A percentile compares a stretch with the other conserved stretches of the same genome.
These are phyloP conservation scores for Apiospora sp. DNA, from an alignment of 2,329 filamentous ascomycete species.

Conservation along the genomic window DNA sequence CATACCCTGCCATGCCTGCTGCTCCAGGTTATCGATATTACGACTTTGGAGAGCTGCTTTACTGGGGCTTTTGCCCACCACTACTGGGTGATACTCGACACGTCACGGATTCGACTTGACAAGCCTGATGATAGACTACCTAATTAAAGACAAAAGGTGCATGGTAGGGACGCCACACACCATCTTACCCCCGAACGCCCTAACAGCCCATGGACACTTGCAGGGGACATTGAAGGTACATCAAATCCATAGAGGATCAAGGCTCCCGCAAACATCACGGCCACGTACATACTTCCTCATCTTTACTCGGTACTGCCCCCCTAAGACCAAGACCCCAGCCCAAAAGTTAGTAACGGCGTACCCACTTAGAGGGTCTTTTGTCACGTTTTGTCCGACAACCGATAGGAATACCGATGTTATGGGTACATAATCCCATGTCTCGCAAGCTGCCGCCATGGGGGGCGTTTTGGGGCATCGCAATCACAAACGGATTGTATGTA, in stretches of 20 bases:
- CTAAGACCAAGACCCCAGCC: slow-evolving; percentile 12
- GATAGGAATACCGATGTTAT: slow-evolving; percentile 20
- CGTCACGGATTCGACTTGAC: slow-evolving; percentile 12
- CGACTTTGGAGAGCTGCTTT: slow-evolving; percentile 10
- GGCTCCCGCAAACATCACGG: slow-evolving; percentile 9
- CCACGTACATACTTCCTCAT: slow-evolving; percentile 8
- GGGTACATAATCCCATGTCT: slow-evolving; percentile 12
- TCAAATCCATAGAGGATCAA: not conserved
- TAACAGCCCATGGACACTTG: not conserved
- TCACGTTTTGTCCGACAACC: slow-evolving; percentile 21
- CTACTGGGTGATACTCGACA: slow-evolving; percentile 21
- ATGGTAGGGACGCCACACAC: slow-evolving; percentile 2
- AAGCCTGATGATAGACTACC: slow-evolving; percentile 16
- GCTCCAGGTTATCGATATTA: slow-evolving; percentile 17
- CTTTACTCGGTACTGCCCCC: slow-evolving; percentile 1
- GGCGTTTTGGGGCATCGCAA: slow-evolving; percentile 14
- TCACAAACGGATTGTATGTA: slow-evolving; percentile 9
- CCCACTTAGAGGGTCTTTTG: not conserved
- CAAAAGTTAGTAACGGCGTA: slow-evolving; percentile 17
- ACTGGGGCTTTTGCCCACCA: slow-evolving; percentile 5
- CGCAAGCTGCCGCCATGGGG: slow-evolving; percentile 10
- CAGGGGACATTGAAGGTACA: slow-evolving; percentile 2
- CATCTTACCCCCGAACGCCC: slow-evolving; percentile 15
- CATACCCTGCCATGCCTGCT: not conserved
- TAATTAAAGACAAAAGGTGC: slow-evolving; percentile 19